Base-by-base conservation (phyloP, 768 basidiomycete genomes). In the Auriscalpium microsporum region DNA sequence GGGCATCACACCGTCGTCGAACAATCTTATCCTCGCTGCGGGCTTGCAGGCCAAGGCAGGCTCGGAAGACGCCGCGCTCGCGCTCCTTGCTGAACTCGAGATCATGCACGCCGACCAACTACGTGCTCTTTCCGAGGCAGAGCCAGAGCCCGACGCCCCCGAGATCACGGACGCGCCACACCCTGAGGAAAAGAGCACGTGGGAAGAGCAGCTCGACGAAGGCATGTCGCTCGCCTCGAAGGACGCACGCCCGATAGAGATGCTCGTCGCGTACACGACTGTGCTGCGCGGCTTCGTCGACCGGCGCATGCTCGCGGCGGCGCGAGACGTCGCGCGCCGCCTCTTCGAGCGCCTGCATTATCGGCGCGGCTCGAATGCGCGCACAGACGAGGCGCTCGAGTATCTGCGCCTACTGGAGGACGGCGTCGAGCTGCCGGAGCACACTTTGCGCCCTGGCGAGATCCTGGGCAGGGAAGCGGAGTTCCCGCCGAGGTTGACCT, bases 21-120 rank as follows among this genome's bases (percentile, higher is more conserved):
- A 76, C n/a, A 76, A 80, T 38, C 77, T 77, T 62, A 77, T 78
- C n/a, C 72, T 77, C 34, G 62, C 81, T 35, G 77, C 75, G 0
- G 73, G 75, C 2, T 67, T 66, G 10, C 82, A 75, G 59, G 78
- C 79, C 13, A 65, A 69, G 14, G 50, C 54, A 14, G 77, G 74
- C 1, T 68, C 78, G 38, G 60, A 67, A 0, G 13, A 9, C 1
- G 62, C 67, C 9, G 75, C 77, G 9, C 62, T 78, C 21, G 52
- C 64, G 21, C 66, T 85, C 35, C 65, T 86, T 36, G 66, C 72
- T 10, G 58, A 66, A 13, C 59, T 81, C 50, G 81, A 78, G 61
- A 36, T 35, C 28, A 33, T 56, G 55, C 19, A 14, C 35, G 37
- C 19, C 36, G n/a, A 48, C 48, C 19, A 48, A 34, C 28, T 28